phyloP scores from a whole-genome alignment of 108 stramenopile species.

The Skeletonema potamos region DNA sequence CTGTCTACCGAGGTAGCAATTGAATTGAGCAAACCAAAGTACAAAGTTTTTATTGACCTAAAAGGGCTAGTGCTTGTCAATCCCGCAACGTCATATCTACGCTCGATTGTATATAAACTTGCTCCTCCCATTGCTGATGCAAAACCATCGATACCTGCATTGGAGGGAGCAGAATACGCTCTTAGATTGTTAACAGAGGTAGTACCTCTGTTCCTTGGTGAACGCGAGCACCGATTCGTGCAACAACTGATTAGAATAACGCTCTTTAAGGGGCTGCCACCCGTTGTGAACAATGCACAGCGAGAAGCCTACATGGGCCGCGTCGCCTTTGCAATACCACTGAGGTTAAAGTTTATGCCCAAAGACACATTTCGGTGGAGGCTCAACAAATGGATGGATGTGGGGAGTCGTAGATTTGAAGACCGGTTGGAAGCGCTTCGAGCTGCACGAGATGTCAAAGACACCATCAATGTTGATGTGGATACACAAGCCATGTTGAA shows the following conservation, averaged over 20 bases:
- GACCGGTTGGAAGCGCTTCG: constrained; percentile 18
- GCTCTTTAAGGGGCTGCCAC: constrained; percentile 64
- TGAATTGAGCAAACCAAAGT: constrained; percentile 11
- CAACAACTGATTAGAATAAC: constrained; percentile 68
- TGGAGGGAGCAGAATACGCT: constrained; percentile 46
- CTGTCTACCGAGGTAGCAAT: constrained; percentile 71
- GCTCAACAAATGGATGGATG: constrained; percentile 66
- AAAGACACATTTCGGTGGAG: constrained; percentile 74
- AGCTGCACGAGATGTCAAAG: constrained; percentile 5
- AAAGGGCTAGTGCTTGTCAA: constrained; percentile 76
- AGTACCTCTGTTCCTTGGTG: constrained; percentile 75
- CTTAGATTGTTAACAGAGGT: constrained; percentile 48
- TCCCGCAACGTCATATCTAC: constrained; percentile 81
- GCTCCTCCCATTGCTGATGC: constrained; percentile 70
- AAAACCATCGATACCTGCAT: constrained; percentile 25
- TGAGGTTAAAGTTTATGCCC: constrained; percentile 67
- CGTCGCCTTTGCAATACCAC: constrained; percentile 67
- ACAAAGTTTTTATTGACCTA: constrained; percentile 30
- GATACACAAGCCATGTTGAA: neutral
- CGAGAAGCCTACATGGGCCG: constrained; percentile 88
- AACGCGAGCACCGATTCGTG: constrained; percentile 49
- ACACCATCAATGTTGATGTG: neutral
- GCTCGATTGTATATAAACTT: constrained; percentile 61
- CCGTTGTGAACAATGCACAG: constrained; percentile 62
- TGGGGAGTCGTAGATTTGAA: constrained; percentile 51